These are phyloP conservation scores for Fonsecaea nubica DNA, from an alignment of 2,329 filamentous ascomycete genomes.

Conservation along the genomic window DNA sequence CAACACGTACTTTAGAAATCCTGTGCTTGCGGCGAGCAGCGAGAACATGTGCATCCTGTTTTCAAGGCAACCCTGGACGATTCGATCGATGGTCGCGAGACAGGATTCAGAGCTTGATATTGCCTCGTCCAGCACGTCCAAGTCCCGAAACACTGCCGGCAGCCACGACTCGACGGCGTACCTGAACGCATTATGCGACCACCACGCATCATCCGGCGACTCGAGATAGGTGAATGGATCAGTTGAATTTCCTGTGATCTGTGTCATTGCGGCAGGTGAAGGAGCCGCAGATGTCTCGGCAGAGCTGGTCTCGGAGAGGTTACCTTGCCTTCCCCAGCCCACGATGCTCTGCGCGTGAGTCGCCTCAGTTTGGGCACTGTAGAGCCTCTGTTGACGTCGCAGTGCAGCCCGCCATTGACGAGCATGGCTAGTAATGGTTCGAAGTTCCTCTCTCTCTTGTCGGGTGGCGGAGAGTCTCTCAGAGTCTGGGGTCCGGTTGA, in stretches of 20 bases:
- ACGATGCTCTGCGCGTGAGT: constrained; percentile 32
- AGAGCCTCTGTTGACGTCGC: constrained; percentile 32
- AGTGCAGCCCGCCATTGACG: constrained; percentile 32
- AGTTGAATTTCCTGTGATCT: constrained; percentile 13
- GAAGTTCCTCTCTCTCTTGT: constrained; percentile 33
- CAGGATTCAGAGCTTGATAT: constrained; percentile 6
- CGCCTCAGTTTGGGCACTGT: constrained; percentile 27
- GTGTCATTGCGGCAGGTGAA: constrained; percentile 26
- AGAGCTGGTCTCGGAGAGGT: constrained; percentile 29
- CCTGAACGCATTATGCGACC: constrained; percentile 28
- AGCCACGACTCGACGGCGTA: constrained; percentile 28
- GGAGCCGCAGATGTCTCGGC: constrained; percentile 29
- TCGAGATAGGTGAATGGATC: constrained; percentile 29
- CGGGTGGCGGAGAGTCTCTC: constrained; percentile 29
- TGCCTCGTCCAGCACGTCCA: constrained; percentile 25
- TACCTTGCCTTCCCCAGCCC: constrained; percentile 27
- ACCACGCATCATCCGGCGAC: constrained; percentile 27
- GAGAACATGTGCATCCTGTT: constrained; percentile 35
- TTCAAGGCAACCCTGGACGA: constrained; percentile 27
- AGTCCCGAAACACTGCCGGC: constrained; percentile 22
- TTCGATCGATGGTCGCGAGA: constrained; percentile 27
- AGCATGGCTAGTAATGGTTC: constrained; percentile 35
- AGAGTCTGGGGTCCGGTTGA: constrained; percentile 34
- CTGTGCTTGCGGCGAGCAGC: constrained; percentile 31
- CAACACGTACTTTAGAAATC: constrained; percentile 27